A percentile compares a stretch with the other conserved stretches of the same genome.
Conservation (phyloP, 331 rosid genomes). For the Prunus yedoensis region DNA sequence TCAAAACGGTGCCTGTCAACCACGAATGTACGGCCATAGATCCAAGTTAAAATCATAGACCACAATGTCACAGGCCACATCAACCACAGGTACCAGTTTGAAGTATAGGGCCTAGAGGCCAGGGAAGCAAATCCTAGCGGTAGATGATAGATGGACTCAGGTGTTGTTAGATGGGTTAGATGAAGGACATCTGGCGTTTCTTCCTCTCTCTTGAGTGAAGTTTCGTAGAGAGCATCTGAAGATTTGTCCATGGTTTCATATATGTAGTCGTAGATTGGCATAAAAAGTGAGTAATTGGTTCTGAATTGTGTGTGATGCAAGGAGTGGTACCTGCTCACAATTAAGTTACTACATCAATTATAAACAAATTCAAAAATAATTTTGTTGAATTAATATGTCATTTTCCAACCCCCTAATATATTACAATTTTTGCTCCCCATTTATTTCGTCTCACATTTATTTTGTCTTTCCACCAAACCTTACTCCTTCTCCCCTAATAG, state of each 20-base stretch:
- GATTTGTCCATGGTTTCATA: conserved; percentile 68
- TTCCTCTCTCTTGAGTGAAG: conserved; percentile 39
- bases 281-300: conserved; percentile 71
- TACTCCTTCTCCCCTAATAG: too few relatives aligned
- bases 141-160: conserved; percentile 62
- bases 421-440: too few relatives aligned
- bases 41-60: conserved; percentile 51
- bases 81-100: conserved; percentile 49
- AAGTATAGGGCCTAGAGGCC: conserved; percentile 55
- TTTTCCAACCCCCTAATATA: too few relatives aligned
- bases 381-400: too few relatives aligned
- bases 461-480: too few relatives aligned
- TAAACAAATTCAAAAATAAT: too few relatives aligned
- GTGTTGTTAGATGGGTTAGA: conserved; percentile 60
- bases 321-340: conserved; percentile 60
- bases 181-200: conserved; percentile 59
- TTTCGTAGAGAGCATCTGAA: conserved; percentile 40
- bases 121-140: conserved; percentile 56
- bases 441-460: too few relatives aligned
- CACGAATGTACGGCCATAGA: conserved; percentile 56
- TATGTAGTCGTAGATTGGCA: conserved; percentile 74
- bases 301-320: conserved; percentile 86
- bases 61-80: conserved; percentile 74
- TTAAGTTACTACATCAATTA: too few relatives aligned
- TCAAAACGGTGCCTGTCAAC: conserved; percentile 53